phyloP scores from a whole-genome alignment of 176 grass and related monocot species.

The Triticum monococcum region DNA sequence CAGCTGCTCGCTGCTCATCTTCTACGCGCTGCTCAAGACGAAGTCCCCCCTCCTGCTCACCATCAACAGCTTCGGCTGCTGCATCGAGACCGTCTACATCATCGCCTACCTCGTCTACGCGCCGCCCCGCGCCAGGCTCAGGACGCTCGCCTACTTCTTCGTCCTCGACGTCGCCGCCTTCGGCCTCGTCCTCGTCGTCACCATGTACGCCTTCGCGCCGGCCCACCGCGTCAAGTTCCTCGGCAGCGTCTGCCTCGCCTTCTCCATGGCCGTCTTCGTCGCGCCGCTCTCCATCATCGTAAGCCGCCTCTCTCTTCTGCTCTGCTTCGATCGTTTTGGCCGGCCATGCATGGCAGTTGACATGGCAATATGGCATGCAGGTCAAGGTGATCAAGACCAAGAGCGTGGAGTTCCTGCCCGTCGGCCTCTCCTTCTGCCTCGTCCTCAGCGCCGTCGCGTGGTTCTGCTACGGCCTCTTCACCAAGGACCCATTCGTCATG shows the following conservation, averaged over 20 bases:
- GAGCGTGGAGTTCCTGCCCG: constrained; percentile 93
- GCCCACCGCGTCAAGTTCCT: constrained; percentile 54
- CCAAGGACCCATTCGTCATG: constrained; percentile 62
- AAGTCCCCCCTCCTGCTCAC: constrained; percentile 59
- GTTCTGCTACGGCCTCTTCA: constrained; percentile 82
- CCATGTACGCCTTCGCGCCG: constrained; percentile 21
- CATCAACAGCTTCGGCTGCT: constrained; percentile 75
- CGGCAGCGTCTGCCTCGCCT: constrained; percentile 91
- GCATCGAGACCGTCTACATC: constrained; percentile 71
- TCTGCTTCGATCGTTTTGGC: neutral
- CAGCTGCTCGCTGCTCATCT: constrained; percentile 89
- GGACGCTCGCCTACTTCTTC: constrained; percentile 54
- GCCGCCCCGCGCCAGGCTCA: constrained; percentile 29
- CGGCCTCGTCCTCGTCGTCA: constrained; percentile 49
- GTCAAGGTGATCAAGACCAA: constrained; percentile 68
- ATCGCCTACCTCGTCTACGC: constrained; percentile 65
- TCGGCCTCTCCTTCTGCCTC: constrained; percentile 74
- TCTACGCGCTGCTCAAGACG: constrained; percentile 80
- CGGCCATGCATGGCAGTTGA: neutral
- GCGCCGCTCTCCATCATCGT: constrained; percentile 95
- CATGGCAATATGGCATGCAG: constrained; percentile 20
- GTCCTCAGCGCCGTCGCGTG: constrained; percentile 68
- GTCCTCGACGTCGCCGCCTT: constrained; percentile 73
- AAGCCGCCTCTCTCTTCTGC: neutral
- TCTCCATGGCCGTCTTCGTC: constrained; percentile 86